Evolutionary conservation across 140 eudicot species (phyloP).

Genomic region (Flaveria floridana): DNA sequence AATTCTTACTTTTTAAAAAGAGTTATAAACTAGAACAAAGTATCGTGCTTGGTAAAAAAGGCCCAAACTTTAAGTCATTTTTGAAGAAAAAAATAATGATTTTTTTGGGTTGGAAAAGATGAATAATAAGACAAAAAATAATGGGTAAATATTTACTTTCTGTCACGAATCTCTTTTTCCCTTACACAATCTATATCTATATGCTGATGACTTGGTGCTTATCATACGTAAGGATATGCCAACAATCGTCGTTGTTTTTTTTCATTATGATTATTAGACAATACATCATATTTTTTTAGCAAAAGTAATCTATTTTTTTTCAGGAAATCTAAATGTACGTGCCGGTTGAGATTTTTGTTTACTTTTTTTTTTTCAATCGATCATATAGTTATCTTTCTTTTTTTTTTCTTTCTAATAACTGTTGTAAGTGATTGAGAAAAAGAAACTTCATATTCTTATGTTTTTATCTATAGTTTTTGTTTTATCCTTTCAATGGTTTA

Average conservation of each 20-base stretch:
- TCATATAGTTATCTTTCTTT: too few species aligned
- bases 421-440: too few species aligned
- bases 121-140: conserved; percentile 3
- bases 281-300: background rate
- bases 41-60: conserved; percentile 4
- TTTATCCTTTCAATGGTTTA: too few species aligned
- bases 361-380: too few species aligned
- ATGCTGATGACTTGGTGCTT: conserved; percentile 13
- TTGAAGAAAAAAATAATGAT: background rate
- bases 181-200: conserved; percentile 8
- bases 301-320: background rate
- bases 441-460: too few species aligned
- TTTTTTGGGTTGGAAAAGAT: conserved; percentile 5
- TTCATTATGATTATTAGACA: background rate
- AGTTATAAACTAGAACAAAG: background rate
- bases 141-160: conserved; percentile 14
- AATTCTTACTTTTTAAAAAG: background rate
- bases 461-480: too few species aligned
- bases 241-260: background rate
- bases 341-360: too few species aligned
- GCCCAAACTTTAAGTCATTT: background rate
- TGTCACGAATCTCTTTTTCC: conserved; percentile 6
- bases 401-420: too few species aligned
- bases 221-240: conserved; percentile 16
- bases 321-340: too few species aligned